phyloP scores from a whole-genome alignment of 208 protist species.

The Phytomonas serpens region DNA sequence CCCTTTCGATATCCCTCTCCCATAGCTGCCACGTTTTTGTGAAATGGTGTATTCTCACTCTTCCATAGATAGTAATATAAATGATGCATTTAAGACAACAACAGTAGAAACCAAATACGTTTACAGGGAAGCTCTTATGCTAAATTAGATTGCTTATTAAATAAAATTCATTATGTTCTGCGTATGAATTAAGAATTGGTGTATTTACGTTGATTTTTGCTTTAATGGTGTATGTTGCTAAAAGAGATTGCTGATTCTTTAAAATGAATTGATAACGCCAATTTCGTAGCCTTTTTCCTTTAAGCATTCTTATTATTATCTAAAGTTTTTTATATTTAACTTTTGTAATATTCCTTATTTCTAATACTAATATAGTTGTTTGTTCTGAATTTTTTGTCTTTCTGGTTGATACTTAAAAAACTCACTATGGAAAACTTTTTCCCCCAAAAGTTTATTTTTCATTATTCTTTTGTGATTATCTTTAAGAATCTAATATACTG shows the following conservation, averaged over 20 bases:
- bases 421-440: not conserved
- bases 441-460: constrained; percentile 12
- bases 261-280: constrained; percentile 7
- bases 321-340: not conserved
- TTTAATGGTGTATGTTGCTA: not conserved
- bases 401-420: not conserved
- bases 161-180: not conserved
- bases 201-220: not conserved
- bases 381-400: not conserved
- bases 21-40: not conserved
- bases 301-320: constrained; percentile 11
- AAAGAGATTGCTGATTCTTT: not conserved
- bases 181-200: not conserved
- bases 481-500: not conserved
- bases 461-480: constrained; percentile 8
- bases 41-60: not conserved
- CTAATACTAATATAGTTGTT: not conserved
- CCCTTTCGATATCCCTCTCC: not conserved
- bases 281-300: constrained; percentile 4
- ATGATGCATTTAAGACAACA: not conserved
- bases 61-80: not conserved
- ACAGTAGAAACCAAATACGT: not conserved
- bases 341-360: constrained; percentile 7
- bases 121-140: not conserved
- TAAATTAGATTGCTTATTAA: constrained; percentile 1